These are phyloP conservation scores for Serpula lacrymans DNA, from an alignment of 768 basidiomycete species.

Conservation along the genomic window DNA sequence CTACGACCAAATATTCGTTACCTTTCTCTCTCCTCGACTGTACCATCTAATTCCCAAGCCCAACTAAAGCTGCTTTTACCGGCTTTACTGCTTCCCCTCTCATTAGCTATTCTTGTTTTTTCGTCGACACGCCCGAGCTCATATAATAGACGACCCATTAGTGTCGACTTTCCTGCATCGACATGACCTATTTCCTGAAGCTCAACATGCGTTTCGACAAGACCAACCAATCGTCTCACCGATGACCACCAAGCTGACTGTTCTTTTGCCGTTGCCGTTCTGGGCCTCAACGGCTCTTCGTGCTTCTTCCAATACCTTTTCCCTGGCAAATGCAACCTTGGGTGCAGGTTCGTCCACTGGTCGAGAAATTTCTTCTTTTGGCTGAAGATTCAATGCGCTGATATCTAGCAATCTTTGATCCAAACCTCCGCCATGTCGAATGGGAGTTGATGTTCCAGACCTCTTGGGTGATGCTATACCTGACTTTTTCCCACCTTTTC, in stretches of 20 bases:
- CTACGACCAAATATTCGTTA: constrained; percentile 28
- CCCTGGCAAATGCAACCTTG: constrained; percentile 64
- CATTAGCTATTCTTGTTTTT: constrained; percentile 78
- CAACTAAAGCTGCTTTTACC: constrained; percentile 97
- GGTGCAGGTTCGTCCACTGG: constrained; percentile 50
- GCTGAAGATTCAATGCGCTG: constrained; percentile 63
- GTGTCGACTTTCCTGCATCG: constrained; percentile 96
- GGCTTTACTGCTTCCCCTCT: constrained; percentile 82
- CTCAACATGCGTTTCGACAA: constrained; percentile 6
- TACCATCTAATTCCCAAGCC: constrained; percentile 97
- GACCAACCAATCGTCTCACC: constrained; percentile 45
- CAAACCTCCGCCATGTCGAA: constrained; percentile 27
- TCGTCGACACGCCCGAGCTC: constrained; percentile 89
- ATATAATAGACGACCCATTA: constrained; percentile 93
- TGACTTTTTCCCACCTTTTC: constrained; percentile 41
- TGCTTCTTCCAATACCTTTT: constrained; percentile 84
- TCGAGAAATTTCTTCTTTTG: constrained; percentile 37
- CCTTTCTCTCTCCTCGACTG: constrained; percentile 91
- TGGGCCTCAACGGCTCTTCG: constrained; percentile 45
- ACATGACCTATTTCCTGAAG: constrained; percentile 72
- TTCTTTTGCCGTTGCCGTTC: constrained; percentile 55
- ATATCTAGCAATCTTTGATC: constrained; percentile 71
- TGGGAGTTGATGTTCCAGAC: constrained; percentile 44
- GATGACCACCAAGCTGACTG: constrained; percentile 86
- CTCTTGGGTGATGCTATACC: constrained; percentile 27